Percentiles rank a stretch among this genome's conserved stretches.
phyloP scores from a whole-genome alignment of 768 basidiomycete species.

The Collybia mongolica region DNA sequence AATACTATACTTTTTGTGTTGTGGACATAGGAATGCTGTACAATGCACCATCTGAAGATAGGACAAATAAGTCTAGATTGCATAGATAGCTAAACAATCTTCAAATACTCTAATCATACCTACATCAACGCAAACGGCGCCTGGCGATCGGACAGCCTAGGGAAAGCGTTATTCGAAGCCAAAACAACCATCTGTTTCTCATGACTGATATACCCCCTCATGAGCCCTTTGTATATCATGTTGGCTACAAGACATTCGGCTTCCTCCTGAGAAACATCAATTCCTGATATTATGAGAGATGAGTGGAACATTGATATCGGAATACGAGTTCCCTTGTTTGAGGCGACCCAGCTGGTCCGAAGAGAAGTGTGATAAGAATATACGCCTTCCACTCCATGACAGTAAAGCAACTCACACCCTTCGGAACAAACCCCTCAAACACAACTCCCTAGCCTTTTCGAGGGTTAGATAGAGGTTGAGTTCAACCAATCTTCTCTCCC shows the following conservation, averaged over 20 bases:
- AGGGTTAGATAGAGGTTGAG: conserved; percentile 85
- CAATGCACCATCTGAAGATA: too few relatives aligned
- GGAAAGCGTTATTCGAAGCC: conserved; percentile 78
- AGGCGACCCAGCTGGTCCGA: conserved; percentile 72
- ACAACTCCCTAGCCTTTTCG: conserved; percentile 86
- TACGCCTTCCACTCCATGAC: not conserved
- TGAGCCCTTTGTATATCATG: conserved; percentile 91
- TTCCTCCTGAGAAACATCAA: conserved; percentile 72
- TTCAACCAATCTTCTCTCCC: conserved; percentile 76
- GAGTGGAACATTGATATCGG: conserved; percentile 79
- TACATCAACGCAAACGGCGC: conserved; percentile 47
- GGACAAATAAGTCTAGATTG: too few relatives aligned
- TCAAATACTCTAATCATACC: not conserved
- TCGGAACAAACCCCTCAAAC: conserved; percentile 79
- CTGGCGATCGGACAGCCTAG: conserved; percentile 62
- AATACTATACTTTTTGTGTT: too few relatives aligned
- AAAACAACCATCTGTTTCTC: conserved; percentile 93
- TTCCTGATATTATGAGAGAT: conserved; percentile 71
- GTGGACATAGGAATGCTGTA: too few relatives aligned
- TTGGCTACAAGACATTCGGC: conserved; percentile 94
- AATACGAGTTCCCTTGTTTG: conserved; percentile 72
- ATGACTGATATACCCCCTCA: conserved; percentile 96
- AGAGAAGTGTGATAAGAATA: conserved; percentile 6
- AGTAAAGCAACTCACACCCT: conserved; percentile 52
- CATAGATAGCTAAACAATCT: too few relatives aligned